These are phyloP conservation scores for Nephelium lappaceum DNA, from an alignment of 345 rosid genomes.

Conservation along the genomic window DNA sequence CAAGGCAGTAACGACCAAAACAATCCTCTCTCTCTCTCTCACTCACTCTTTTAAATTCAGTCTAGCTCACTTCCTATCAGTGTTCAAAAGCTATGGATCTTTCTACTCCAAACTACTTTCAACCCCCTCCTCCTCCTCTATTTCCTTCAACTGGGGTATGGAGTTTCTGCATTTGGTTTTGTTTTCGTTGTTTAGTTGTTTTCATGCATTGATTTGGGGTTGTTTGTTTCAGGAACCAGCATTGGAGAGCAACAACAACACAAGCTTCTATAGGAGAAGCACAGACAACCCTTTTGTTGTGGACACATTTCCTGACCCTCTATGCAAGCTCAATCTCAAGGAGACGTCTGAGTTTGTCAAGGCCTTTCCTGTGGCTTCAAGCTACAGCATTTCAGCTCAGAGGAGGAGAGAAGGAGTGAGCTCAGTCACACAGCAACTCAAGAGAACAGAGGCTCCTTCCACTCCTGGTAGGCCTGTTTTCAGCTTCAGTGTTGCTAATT, in stretches of 20 bases:
- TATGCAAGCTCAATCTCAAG: conserved; percentile 68
- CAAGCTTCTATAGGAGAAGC: conserved; percentile 37
- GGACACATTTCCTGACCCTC: conserved; percentile 57
- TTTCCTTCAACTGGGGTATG: conserved; percentile 46
- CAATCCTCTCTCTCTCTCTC: no score
- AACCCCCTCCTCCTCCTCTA: conserved; percentile 29
- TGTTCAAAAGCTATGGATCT: conserved; percentile 47
- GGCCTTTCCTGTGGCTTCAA: conserved; percentile 52
- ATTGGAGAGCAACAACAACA: conserved; percentile 29
- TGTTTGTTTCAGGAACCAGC: conserved; percentile 34
- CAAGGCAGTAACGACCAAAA: background rate
- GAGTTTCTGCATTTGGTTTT: background rate
- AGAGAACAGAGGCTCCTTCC: conserved; percentile 63
- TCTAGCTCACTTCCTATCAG: background rate
- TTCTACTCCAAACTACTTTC: conserved; percentile 43
- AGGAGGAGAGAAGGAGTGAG: conserved; percentile 60
- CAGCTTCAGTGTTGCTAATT: conserved; percentile 55
- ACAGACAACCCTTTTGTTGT: conserved; percentile 55
- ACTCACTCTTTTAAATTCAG: background rate
- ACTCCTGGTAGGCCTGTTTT: conserved; percentile 88
- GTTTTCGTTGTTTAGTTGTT: background rate
- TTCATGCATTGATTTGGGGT: background rate
- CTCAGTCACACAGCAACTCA: conserved; percentile 36
- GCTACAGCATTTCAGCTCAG: conserved; percentile 50
- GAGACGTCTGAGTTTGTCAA: conserved; percentile 77